phyloP scores from a whole-genome alignment of 768 basidiomycete species.

The Kwoniella europaea region DNA sequence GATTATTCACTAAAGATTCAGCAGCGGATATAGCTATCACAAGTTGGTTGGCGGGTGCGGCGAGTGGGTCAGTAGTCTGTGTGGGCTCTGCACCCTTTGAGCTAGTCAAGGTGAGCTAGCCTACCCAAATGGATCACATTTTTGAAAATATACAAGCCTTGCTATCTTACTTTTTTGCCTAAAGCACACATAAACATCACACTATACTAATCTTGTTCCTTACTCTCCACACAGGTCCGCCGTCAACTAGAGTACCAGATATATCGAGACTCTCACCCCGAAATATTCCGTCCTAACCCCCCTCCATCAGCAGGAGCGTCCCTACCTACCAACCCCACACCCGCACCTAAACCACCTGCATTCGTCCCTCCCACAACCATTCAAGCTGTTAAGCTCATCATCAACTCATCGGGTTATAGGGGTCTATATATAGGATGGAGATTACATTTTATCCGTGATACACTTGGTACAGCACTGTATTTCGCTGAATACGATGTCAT shows the following conservation, averaged over 20 bases:
- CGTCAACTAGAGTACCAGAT: slow-evolving; percentile 91
- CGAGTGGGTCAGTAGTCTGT: slow-evolving; percentile 86
- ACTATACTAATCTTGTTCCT: not conserved
- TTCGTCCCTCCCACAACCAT: slow-evolving; percentile 76
- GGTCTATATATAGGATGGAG: slow-evolving; percentile 70
- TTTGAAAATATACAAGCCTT: too few relatives aligned
- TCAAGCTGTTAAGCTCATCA: slow-evolving; percentile 79
- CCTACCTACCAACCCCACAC: slow-evolving; percentile 29
- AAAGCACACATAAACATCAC: not conserved
- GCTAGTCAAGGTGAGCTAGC: slow-evolving; percentile 78
- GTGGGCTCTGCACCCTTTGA: slow-evolving; percentile 92
- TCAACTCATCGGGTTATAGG: slow-evolving; percentile 52
- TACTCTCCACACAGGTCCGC: slow-evolving; percentile 66
- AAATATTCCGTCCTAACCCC: slow-evolving; percentile 23
- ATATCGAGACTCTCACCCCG: slow-evolving; percentile 65
- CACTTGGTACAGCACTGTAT: slow-evolving; percentile 84
- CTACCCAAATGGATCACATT: too few relatives aligned
- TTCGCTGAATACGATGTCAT: slow-evolving; percentile 93
- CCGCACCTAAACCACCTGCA: slow-evolving; percentile 26
- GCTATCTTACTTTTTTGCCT: not conserved
- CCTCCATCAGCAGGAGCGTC: slow-evolving; percentile 19
- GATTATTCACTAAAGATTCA: slow-evolving; percentile 41
- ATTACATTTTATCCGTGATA: slow-evolving; percentile 91
- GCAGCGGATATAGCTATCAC: slow-evolving; percentile 71
- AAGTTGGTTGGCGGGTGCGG: slow-evolving; percentile 81